Base-by-base conservation (phyloP, 2,329 filamentous ascomycete species). In the Parastagonospora nodorum region DNA sequence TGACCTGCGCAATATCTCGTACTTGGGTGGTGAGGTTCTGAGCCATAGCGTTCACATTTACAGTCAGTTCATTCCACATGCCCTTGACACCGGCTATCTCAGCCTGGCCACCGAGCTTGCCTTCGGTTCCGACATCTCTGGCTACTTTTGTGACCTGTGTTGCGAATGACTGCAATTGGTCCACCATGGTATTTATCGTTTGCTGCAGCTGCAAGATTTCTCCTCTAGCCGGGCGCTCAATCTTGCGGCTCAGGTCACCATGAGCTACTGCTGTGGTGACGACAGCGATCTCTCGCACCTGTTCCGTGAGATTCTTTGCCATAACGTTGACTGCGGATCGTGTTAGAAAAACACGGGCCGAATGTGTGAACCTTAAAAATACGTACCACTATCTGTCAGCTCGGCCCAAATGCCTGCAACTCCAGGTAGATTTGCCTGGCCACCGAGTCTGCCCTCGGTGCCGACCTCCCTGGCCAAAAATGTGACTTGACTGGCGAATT, bases 321-420 rank as follows among this genome's bases (percentile, higher is more conserved):
- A 99, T 97, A 63, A 92, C 89, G 76, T 99, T 99, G 76, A 99
- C 93, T 81, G 59, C 8, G 36, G 35, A 14, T 48, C 11, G 33
- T 24, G 57, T 75, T 60, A 76, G 69, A 43, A 24, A 61, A 44
- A 49, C 50, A 49, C 50, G 58, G 55, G 19, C 63, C 53, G 57
- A 63, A 54, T 58, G 47, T 29, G 42, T 24, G 31, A 50, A 54
- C 41, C 40, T 61, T 40, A 55, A 41, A 43, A 37, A 43, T 31
- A 50, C 75, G 48, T 73, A 80, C 78, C 78, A 67, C 79, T 80
- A 51, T 78, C 74, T 14, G 93, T 97, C 64, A 97, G 80, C 78
- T 97, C 93, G 71, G 96, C 96, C 93, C 93, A 97, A 54, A 95
- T 96, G 67, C 93, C 93, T 74, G 94, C 91, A 48, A 97, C 93